Percentiles rank a stretch among this genome's conserved stretches.
Evolutionary conservation across 2,329 filamentous ascomycete genomes (phyloP).

Genomic region (Aspergillus spinulosporus): DNA sequence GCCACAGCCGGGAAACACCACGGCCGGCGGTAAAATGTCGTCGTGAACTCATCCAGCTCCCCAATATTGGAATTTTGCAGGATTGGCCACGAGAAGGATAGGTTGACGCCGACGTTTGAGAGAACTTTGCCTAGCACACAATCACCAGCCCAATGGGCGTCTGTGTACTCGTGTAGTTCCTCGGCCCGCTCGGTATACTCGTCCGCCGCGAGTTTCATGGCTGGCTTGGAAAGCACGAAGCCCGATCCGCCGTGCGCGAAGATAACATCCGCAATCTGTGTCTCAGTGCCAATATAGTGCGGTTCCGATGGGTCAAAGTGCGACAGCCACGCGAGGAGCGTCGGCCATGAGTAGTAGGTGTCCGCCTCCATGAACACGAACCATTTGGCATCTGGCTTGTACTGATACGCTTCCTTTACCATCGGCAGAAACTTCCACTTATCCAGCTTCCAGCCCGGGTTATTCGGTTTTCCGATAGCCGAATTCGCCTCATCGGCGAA

Average conservation of each 20-base stretch:
- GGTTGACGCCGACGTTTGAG: constrained; percentile 46
- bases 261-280: constrained; percentile 51
- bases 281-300: constrained; percentile 57
- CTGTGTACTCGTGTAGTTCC: constrained; percentile 49
- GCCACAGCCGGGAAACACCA: constrained; percentile 54
- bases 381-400: constrained; percentile 55
- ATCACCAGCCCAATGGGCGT: constrained; percentile 52
- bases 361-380: constrained; percentile 62
- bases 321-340: constrained; percentile 55
- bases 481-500: constrained; percentile 42
- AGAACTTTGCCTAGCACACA: constrained; percentile 53
- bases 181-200: constrained; percentile 45
- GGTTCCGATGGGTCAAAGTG: constrained; percentile 51
- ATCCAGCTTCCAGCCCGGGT: constrained; percentile 54
- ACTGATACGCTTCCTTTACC: constrained; percentile 50
- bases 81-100: constrained; percentile 52
- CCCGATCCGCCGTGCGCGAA: constrained; percentile 58
- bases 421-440: constrained; percentile 62
- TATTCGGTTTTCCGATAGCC: constrained; percentile 46
- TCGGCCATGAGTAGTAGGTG: constrained; percentile 57
- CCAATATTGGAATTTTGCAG: constrained; percentile 46
- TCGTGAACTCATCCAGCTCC: constrained; percentile 46
- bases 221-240: constrained; percentile 53
- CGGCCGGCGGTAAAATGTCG: constrained; percentile 41
- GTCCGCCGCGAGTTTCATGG: constrained; percentile 47